Evolutionary conservation across 106 monocot species (phyloP).

Genomic region (Allium fistulosum): DNA sequence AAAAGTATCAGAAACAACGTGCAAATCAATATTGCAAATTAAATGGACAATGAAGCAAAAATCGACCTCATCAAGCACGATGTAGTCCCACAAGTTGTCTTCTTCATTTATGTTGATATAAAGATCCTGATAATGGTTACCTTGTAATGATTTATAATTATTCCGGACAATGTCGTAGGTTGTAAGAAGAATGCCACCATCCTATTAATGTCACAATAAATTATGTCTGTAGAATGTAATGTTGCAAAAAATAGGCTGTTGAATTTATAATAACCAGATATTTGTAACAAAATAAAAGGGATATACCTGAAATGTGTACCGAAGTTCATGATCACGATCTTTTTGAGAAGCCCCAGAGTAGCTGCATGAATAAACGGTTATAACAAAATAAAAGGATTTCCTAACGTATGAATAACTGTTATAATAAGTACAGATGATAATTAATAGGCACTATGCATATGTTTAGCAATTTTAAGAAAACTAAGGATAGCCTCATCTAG

Average conservation of each 20-base stretch:
- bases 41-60: not conserved
- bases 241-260: not conserved
- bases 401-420: too few relatives aligned
- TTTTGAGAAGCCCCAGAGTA: constrained; percentile 73
- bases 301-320: constrained; percentile 54
- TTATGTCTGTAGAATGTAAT: not conserved
- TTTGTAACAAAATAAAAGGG: not conserved
- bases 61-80: constrained; percentile 86
- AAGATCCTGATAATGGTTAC: constrained; percentile 26
- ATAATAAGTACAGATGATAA: too few relatives aligned
- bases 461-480: too few relatives aligned
- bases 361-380: constrained; percentile 22
- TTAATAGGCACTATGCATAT: too few relatives aligned
- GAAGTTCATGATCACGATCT: constrained; percentile 67
- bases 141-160: constrained; percentile 76
- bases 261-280: not conserved
- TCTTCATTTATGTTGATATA: constrained; percentile 32
- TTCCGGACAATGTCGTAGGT: constrained; percentile 96
- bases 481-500: too few relatives aligned
- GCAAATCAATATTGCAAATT: constrained; percentile 1
- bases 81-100: constrained; percentile 77
- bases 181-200: constrained; percentile 88
- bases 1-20: too few relatives aligned
- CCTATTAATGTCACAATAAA: constrained; percentile 23
- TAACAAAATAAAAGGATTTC: not conserved